Evolutionary conservation across 2,329 filamentous ascomycete genomes (phyloP), one percentile per base, ranked within the genome.

Genomic region (Botrytis squamosa): DNA sequence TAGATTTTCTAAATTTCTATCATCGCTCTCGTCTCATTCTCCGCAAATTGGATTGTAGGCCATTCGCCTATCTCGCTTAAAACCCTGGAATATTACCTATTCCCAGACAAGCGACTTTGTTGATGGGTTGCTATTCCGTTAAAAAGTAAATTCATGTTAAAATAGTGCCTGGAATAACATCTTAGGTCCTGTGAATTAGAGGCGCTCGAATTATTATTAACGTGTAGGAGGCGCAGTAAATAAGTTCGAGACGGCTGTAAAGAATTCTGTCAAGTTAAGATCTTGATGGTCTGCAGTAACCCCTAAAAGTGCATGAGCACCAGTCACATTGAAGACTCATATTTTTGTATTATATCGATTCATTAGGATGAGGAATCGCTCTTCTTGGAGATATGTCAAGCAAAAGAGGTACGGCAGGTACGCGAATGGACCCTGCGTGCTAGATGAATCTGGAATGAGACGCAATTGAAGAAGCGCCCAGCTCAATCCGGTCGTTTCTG

Each of bases 151-250:
- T 55, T 55, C 5, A 55, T 29, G 6, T 9, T 33, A 29, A 8
- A 18, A 29, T 0, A 4, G 3, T 9, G n/a, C 9, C 6, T 57
- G 2, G 0, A n/a, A 55, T n/a, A 0, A 16, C 7, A 16, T n/a
- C 0, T 8, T n/a, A 16, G 25, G 1, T 7, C 2, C 2, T 16
- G 2, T n/a, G 5, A 1, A n/a, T 14, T 0, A 55, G 2, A n/a
- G 12, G 2, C 2, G n/a, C 49, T 2, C 9, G 7, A 57, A 0
- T 4, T 18, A 4, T 3, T 8, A 9, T 33, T 33, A 33, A 2
- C 9, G 1, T 33, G 1, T 29, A 29, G 52, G 7, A 4, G 6
- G 4, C 1, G 16, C 6, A 18, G 14, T 29, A 29, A 29, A 57
- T 4, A 5, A 18, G 16, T 5, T 29, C 52, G 6, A 57, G n/a